These are phyloP conservation scores for Xenosphaeropsis pyriputrescens DNA, from an alignment of 2,329 filamentous ascomycete species.

Conservation along the genomic window DNA sequence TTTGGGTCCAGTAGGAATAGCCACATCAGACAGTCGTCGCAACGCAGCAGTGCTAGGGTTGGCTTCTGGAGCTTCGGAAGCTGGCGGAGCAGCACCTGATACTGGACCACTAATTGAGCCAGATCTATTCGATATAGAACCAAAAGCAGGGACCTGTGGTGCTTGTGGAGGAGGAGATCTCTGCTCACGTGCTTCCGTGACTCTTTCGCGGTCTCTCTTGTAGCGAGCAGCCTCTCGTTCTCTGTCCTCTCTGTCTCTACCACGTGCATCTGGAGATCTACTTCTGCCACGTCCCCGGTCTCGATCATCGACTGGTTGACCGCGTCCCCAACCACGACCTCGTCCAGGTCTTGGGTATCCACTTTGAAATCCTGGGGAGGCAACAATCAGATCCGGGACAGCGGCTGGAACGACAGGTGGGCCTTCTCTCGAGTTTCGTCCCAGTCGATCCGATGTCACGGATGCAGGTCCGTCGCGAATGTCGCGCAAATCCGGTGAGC, in stretches of 20 bases:
- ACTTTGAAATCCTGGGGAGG: constrained; percentile 8
- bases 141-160: constrained; percentile 38
- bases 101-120: background rate
- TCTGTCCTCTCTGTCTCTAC: background rate
- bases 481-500: constrained; percentile 51
- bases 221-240: background rate
- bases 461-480: constrained; percentile 42
- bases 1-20: background rate
- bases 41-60: too few relatives aligned
- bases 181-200: constrained; percentile 8
- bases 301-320: constrained; percentile 42
- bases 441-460: constrained; percentile 48
- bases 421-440: constrained; percentile 58
- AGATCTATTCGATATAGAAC: constrained; percentile 13
- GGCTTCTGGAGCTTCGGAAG: too few relatives aligned
- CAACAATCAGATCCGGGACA: constrained; percentile 44
- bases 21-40: too few relatives aligned
- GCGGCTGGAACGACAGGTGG: constrained; percentile 58
- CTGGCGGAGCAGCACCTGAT: too few relatives aligned
- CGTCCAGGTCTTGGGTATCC: constrained; percentile 41
- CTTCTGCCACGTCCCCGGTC: constrained; percentile 15
- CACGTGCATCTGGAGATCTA: constrained; percentile 14
- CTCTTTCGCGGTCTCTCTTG: constrained; percentile 1
- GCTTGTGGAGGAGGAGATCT: constrained; percentile 34
- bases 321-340: constrained; percentile 31